Percentiles rank a stretch among this genome's conserved stretches.
Evolutionary conservation across 805 yeast species (phyloP).

Genomic region (Nakazawaea molendinolei): DNA sequence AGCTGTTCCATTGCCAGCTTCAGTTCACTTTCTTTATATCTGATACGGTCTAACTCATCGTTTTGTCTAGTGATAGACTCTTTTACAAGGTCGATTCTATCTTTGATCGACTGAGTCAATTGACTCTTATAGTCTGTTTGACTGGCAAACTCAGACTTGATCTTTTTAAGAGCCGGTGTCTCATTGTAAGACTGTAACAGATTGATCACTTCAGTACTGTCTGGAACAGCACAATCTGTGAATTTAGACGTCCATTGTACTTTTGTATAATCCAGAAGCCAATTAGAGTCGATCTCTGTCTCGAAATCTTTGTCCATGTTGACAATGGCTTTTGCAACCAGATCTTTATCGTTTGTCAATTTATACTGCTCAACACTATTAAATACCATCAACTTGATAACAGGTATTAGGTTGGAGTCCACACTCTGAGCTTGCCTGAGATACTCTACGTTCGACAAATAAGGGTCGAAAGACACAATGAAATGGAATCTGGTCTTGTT

Average conservation of each 20-base stretch:
- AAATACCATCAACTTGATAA: constrained; percentile 36
- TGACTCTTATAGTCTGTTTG: constrained; percentile 27
- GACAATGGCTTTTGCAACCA: constrained; percentile 17
- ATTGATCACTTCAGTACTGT: no score
- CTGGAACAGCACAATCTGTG: no score
- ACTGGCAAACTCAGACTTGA: constrained; percentile 14
- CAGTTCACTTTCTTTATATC: constrained; percentile 30
- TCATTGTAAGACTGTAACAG: no score
- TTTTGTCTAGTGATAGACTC: constrained; percentile 18
- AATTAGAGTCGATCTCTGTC: constrained; percentile 17
- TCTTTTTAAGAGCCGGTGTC: constrained; percentile 13
- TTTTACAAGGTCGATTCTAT: constrained; percentile 24
- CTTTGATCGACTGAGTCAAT: constrained; percentile 31
- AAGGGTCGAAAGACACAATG: constrained; percentile 43
- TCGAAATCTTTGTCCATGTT: constrained; percentile 13
- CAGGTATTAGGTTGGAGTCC: constrained; percentile 26
- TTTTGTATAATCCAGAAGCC: constrained; percentile 19
- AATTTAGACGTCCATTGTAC: constrained; percentile 14
- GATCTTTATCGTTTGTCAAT: constrained; percentile 15
- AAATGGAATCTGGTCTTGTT: constrained; percentile 32
- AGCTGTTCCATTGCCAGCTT: constrained; percentile 33
- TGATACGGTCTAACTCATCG: constrained; percentile 19
- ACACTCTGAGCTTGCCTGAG: constrained; percentile 13
- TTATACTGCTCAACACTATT: constrained; percentile 40
- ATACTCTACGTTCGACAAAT: constrained; percentile 21